Base-by-base conservation (phyloP, 352 stramenopile genomes). In the Phytophthora rubi region DNA sequence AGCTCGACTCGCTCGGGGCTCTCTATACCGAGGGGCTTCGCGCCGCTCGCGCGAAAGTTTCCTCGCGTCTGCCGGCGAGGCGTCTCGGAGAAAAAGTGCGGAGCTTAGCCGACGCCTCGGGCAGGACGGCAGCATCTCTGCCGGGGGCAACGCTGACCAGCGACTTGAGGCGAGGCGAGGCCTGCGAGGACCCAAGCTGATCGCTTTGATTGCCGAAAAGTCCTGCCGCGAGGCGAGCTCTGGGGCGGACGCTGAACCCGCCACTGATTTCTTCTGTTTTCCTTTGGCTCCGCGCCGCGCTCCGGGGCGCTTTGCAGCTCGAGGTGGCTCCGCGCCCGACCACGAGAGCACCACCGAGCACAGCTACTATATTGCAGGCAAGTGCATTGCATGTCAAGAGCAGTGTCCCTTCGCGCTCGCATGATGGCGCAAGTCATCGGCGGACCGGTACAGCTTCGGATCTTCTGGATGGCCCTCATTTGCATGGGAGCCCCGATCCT, bases 261-360 rank as follows among this genome's bases (percentile, higher is more conserved):
- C 30, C 39, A 59, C 52, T 74, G 60, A 65, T 71, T 71, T 74
- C 51, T 75, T 74, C 63, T 35, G 57, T 64, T 16, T 72, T 71
- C 65, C 33, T 60, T 74, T 71, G 59, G 65, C 57, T 62, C 45
- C 4, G 47, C 18, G 21, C 32, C 18, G 13, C 26, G n/a, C 23
- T 54, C 35, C 7, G 32, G 53, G 48, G 23, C 48, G 59, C 42
- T 35, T 3, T 51, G 28, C 30, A 53, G 54, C 13, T 21, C 32
- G 62, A 65, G 44, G 44, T 64, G 58, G 49, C 54, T 59, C 21
- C 45, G 47, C 23, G 18, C 18, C 18, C 18, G 18, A 21, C 18
- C 18, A 21, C 18, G 21, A 53, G 37, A 61, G 55, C 21, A 42
- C 35, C 37, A 61, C 35, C 37, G 53, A 15, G 30, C 15, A 47